Percentiles rank a stretch among this genome's conserved stretches.
These are phyloP conservation scores for Didymella exigua DNA, from an alignment of 2,329 filamentous ascomycete species.

Conservation along the genomic window DNA sequence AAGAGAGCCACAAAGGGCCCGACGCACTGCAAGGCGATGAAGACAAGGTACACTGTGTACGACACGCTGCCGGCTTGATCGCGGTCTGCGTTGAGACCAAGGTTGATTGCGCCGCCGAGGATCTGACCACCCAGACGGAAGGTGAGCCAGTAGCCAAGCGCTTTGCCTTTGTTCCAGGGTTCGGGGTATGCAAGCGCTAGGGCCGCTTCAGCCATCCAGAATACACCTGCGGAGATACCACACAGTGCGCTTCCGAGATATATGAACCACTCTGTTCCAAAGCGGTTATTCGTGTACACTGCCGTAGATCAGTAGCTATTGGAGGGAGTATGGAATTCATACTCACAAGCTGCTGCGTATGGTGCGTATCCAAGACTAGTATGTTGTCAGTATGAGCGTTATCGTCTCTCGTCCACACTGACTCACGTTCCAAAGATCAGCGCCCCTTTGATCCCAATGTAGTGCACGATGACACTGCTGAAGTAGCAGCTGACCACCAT, in stretches of 20 bases:
- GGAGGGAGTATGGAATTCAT: conserved; percentile 27
- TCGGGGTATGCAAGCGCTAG: conserved; percentile 76
- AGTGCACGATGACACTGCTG: conserved; percentile 66
- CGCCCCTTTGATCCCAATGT: conserved; percentile 72
- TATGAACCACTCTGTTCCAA: conserved; percentile 70
- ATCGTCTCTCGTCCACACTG: not conserved
- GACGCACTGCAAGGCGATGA: conserved; percentile 71
- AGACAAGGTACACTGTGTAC: conserved; percentile 71
- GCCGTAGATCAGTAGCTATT: not conserved
- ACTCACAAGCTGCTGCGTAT: conserved; percentile 63
- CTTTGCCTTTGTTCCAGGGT: conserved; percentile 55
- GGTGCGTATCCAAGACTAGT: conserved; percentile 68
- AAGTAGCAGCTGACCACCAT: conserved; percentile 76
- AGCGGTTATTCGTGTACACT: conserved; percentile 72
- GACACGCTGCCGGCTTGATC: conserved; percentile 68
- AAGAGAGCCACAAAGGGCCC: conserved; percentile 70
- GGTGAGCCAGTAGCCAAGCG: conserved; percentile 70
- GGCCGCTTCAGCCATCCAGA: conserved; percentile 77
- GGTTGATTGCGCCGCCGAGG: conserved; percentile 72
- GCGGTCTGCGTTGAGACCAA: conserved; percentile 67
- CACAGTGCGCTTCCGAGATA: conserved; percentile 72
- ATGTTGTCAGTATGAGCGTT: not conserved
- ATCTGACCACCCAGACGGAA: conserved; percentile 69
- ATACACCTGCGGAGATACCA: conserved; percentile 72
- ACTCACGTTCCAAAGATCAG: conserved; percentile 71